Conservation (phyloP, 139 green algal species). For the Chlamydomonas sp. region DNA sequence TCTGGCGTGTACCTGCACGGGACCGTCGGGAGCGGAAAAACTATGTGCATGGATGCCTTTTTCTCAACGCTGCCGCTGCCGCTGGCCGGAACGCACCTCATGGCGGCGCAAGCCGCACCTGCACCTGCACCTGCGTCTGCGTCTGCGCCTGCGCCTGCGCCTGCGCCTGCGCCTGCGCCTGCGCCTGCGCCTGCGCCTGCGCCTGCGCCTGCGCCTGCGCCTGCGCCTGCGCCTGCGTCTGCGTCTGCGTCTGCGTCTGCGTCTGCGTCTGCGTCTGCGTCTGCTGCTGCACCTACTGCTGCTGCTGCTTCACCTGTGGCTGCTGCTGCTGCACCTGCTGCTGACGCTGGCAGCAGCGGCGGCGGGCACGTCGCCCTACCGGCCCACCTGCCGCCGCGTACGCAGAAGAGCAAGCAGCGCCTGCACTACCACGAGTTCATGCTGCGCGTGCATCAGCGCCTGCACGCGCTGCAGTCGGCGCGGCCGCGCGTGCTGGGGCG, state of each 20-base stretch:
- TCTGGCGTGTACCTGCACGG: constrained; percentile 68
- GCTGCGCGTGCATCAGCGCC: constrained; percentile 67
- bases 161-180: no score
- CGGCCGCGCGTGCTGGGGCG: constrained; percentile 20
- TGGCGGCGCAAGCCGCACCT: no score
- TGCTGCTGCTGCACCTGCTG: no score
- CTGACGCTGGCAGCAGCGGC: no score
- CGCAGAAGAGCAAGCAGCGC: constrained; percentile 16
- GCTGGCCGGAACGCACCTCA: neutral
- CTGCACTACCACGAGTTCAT: constrained; percentile 95
- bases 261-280: no score
- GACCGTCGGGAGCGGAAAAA: constrained; percentile 82
- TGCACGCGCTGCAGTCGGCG: constrained; percentile 38
- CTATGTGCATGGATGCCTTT: constrained; percentile 91
- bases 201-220: no score
- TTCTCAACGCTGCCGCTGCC: constrained; percentile 11
- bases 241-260: no score
- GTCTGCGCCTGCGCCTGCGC: no score
- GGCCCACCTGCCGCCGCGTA: neutral
- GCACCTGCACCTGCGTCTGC: neutral
- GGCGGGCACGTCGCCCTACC: neutral
- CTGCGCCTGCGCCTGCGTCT: no score
- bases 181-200: no score
- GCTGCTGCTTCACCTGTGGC: no score
- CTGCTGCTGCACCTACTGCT: no score